phyloP scores from a whole-genome alignment of 2,329 filamentous ascomycete species.

The Rugonectria rugulosa region DNA sequence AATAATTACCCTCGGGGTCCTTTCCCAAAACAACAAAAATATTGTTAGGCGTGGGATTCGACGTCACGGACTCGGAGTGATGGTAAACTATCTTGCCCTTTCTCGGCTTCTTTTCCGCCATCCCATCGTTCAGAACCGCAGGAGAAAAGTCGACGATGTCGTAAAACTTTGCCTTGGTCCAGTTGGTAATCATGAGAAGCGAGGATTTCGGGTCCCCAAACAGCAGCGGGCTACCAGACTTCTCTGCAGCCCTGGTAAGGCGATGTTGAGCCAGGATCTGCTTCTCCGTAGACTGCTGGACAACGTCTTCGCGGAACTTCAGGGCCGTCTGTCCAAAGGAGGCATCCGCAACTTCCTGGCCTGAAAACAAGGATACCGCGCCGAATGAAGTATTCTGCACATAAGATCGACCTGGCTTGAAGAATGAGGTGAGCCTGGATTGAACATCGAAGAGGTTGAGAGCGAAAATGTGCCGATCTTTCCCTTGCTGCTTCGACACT shows the following conservation, averaged over 20 bases:
- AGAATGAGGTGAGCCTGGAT: constrained; percentile 4
- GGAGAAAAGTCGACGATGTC: constrained; percentile 13
- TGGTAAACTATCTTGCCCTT: constrained; percentile 9
- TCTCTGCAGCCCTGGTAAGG: neutral
- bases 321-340: neutral
- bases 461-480: neutral
- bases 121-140: neutral
- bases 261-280: constrained; percentile 5
- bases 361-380: neutral
- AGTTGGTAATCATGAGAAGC: constrained; percentile 14
- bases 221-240: neutral
- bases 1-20: neutral
- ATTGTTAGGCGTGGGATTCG: neutral
- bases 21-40: neutral
- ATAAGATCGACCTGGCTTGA: neutral
- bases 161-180: constrained; percentile 19
- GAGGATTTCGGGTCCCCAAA: constrained; percentile 7
- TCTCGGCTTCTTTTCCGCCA: neutral
- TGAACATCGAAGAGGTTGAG: constrained; percentile 6
- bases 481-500: neutral
- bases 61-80: constrained; percentile 1
- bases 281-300: constrained; percentile 6
- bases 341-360: neutral
- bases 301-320: constrained; percentile 10
- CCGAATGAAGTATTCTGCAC: constrained; percentile 11